Evolutionary conservation across 2,329 filamentous ascomycete genomes (phyloP).

Genomic region (Aspergillus amoenus): DNA sequence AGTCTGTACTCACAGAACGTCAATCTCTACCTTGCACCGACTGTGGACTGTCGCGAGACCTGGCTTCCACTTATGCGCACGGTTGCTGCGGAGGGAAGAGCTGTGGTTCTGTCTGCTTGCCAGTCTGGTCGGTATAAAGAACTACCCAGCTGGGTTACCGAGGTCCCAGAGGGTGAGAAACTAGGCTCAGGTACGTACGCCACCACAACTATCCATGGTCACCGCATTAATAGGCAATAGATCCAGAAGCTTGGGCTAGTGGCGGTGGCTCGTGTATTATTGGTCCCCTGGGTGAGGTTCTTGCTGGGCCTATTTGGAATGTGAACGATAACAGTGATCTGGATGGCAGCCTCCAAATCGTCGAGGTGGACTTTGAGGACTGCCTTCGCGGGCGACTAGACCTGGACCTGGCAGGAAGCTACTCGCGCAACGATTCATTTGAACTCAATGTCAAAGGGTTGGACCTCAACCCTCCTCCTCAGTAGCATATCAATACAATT

Average conservation of each 20-base stretch:
- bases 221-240: not conserved
- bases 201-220: not conserved
- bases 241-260: conserved; percentile 52
- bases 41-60: conserved; percentile 77
- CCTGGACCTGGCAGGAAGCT: conserved; percentile 80
- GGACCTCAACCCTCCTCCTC: conserved; percentile 60
- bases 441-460: conserved; percentile 60
- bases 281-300: conserved; percentile 73
- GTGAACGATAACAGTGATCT: conserved; percentile 32
- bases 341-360: conserved; percentile 50
- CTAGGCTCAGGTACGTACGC: conserved; percentile 3
- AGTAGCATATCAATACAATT: conserved; percentile 9
- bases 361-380: conserved; percentile 84
- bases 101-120: conserved; percentile 83
- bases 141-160: conserved; percentile 58
- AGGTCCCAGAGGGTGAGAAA: conserved; percentile 9
- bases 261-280: conserved; percentile 82
- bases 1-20: conserved; percentile 85
- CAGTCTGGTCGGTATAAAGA: conserved; percentile 68
- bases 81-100: conserved; percentile 75
- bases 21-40: conserved; percentile 87
- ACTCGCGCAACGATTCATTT: conserved; percentile 71
- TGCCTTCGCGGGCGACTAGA: conserved; percentile 80
- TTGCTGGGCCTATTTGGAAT: conserved; percentile 83
- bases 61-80: conserved; percentile 85